Conservation (phyloP, 257 asterid genomes). For the Solanum sejunctum region DNA sequence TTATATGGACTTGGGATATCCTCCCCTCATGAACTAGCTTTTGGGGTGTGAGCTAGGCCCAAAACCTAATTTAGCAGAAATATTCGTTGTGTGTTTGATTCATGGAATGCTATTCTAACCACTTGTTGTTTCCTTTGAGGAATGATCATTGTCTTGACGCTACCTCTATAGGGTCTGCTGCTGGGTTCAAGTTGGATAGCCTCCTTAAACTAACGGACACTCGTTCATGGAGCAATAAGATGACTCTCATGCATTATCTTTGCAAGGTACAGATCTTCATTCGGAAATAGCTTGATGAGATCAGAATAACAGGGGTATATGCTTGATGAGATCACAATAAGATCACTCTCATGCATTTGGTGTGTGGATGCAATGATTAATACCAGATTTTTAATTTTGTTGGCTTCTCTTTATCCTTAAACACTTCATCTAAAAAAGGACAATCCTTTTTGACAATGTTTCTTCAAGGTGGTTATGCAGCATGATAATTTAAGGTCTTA, state of each 20-base stretch:
- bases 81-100: not conserved
- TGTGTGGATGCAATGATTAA: not conserved
- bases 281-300: not conserved
- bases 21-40: too few species aligned
- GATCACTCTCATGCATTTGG: too few species aligned
- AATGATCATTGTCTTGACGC: not conserved
- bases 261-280: conserved; percentile 47
- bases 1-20: too few species aligned
- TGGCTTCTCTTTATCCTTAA: not conserved
- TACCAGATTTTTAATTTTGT: not conserved
- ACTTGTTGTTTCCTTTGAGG: not conserved
- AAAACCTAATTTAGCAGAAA: not conserved
- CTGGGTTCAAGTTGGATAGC: conserved; percentile 86
- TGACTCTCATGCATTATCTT: conserved; percentile 84
- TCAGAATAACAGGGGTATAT: not conserved
- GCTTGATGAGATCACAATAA: too few species aligned
- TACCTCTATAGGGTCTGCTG: conserved; percentile 59
- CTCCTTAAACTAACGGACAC: conserved; percentile 84
- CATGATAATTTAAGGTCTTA: not conserved
- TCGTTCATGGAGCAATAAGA: conserved; percentile 65
- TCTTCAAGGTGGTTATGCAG: not conserved
- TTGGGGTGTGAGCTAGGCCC: too few species aligned
- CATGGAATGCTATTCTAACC: not conserved
- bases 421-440: not conserved
- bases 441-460: not conserved